Evolutionary conservation across 768 basidiomycete genomes (phyloP).

Genomic region (Hygrocybe punicea): DNA sequence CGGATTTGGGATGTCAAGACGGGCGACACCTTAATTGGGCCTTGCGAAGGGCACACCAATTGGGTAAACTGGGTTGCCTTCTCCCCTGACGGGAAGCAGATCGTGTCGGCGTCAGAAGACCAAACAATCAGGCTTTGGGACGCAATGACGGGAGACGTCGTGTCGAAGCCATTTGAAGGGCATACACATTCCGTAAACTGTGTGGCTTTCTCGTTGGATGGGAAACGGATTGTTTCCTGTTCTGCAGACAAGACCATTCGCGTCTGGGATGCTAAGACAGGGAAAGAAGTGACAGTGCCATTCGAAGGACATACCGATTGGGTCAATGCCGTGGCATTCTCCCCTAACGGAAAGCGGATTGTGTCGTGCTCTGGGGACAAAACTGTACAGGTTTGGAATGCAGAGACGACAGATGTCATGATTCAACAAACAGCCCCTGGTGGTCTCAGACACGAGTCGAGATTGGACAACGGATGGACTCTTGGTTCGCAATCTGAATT

Average conservation of each 20-base stretch:
- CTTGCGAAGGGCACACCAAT: slow-evolving; percentile 15
- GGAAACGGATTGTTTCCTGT: slow-evolving; percentile 16
- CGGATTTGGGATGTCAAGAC: slow-evolving; percentile 11
- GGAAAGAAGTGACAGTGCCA: background rate
- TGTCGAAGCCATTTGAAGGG: slow-evolving; percentile 4
- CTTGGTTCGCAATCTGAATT: too few relatives aligned
- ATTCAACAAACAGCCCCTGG: too few relatives aligned
- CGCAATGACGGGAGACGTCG: slow-evolving; percentile 4
- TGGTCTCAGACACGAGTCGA: too few relatives aligned
- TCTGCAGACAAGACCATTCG: slow-evolving; percentile 6
- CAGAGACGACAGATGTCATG: slow-evolving; percentile 2
- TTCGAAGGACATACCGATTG: slow-evolving; percentile 1
- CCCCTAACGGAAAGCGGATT: slow-evolving; percentile 22
- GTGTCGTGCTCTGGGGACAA: slow-evolving; percentile 18
- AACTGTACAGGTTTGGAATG: slow-evolving; percentile 22
- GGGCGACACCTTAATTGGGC: background rate
- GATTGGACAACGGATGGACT: too few relatives aligned
- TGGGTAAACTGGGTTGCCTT: slow-evolving; percentile 20
- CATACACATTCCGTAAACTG: slow-evolving; percentile 10
- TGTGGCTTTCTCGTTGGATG: slow-evolving; percentile 27
- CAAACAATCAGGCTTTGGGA: slow-evolving; percentile 14
- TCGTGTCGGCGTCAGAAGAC: slow-evolving; percentile 26
- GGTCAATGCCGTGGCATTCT: slow-evolving; percentile 24
- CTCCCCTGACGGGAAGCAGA: slow-evolving; percentile 22
- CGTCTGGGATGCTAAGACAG: slow-evolving; percentile 13